phyloP scores from a whole-genome alignment of 2,329 filamentous ascomycete genomes.

The Nemania sp. region DNA sequence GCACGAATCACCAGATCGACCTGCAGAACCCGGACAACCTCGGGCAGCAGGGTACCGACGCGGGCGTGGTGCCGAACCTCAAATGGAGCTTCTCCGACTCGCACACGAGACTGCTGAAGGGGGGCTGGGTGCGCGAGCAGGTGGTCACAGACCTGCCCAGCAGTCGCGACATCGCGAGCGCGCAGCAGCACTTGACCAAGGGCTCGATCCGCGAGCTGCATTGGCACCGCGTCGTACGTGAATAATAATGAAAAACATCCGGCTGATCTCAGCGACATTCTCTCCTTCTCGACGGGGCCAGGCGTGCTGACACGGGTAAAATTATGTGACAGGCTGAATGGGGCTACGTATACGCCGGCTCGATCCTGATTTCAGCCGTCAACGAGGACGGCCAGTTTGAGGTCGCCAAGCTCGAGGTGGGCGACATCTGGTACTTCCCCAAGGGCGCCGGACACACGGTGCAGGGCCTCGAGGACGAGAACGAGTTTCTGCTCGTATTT shows the following conservation, averaged over 20 bases:
- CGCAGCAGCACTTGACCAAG: conserved; percentile 70
- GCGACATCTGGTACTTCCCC: conserved; percentile 72
- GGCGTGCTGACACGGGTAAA: not conserved
- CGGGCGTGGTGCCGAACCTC: conserved; percentile 66
- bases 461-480: conserved; percentile 67
- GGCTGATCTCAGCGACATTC: not conserved
- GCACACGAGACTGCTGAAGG: conserved; percentile 63
- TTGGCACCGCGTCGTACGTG: conserved; percentile 67
- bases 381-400: conserved; percentile 64
- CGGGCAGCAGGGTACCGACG: conserved; percentile 64
- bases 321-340: conserved; percentile 68
- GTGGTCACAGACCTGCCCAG: conserved; percentile 68
- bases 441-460: conserved; percentile 67
- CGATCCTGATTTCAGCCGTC: conserved; percentile 62
- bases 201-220: conserved; percentile 69
- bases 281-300: not conserved
- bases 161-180: conserved; percentile 68
- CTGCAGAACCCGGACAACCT: conserved; percentile 67
- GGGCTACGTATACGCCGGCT: conserved; percentile 63
- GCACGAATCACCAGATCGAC: conserved; percentile 65
- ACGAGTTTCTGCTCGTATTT: conserved; percentile 69
- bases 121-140: conserved; percentile 70
- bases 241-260: not conserved
- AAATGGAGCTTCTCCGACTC: conserved; percentile 74
- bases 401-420: conserved; percentile 59